Conservation (phyloP, 306 rosid genomes). For the Pyrus betulifolia region DNA sequence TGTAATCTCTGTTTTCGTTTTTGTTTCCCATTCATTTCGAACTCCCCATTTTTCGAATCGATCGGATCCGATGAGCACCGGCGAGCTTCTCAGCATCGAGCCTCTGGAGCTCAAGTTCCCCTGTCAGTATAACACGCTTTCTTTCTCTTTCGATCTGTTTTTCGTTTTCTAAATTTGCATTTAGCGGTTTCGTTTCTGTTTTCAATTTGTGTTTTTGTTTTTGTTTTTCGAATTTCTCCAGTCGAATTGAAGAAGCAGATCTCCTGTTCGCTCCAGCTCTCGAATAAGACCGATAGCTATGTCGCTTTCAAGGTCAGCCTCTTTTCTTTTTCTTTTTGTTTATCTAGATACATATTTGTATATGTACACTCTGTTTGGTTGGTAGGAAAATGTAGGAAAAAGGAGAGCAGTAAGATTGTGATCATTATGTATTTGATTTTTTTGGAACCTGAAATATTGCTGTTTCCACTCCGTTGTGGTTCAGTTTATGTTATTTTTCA, state of each 20-base stretch:
- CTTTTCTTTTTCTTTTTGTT: background rate
- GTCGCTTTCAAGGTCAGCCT: slow-evolving; percentile 80
- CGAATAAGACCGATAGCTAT: slow-evolving; percentile 72
- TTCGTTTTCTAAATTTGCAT: background rate
- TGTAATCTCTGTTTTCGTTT: slow-evolving; percentile 5
- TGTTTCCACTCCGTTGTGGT: background rate
- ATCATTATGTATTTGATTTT: background rate
- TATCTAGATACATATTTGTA: too few species aligned
- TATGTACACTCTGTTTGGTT: background rate
- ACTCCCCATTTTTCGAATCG: background rate
- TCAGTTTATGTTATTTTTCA: background rate
- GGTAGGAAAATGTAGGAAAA: background rate
- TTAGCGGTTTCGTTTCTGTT: background rate
- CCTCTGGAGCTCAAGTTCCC: slow-evolving; percentile 82
- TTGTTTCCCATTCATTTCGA: background rate
- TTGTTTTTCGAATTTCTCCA: slow-evolving; percentile 6
- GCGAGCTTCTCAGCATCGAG: slow-evolving; percentile 79
- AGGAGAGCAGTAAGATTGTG: background rate
- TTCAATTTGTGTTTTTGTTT: background rate
- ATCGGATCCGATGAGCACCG: slow-evolving; percentile 51
- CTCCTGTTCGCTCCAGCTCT: slow-evolving; percentile 74
- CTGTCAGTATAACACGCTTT: slow-evolving; percentile 35
- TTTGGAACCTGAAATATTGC: background rate
- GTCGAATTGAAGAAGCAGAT: slow-evolving; percentile 96
- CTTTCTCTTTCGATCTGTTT: slow-evolving; percentile 19